phyloP scores from a whole-genome alignment of 2,329 filamentous ascomycete genomes.

The Zelopaecilomyces penicillatus region DNA sequence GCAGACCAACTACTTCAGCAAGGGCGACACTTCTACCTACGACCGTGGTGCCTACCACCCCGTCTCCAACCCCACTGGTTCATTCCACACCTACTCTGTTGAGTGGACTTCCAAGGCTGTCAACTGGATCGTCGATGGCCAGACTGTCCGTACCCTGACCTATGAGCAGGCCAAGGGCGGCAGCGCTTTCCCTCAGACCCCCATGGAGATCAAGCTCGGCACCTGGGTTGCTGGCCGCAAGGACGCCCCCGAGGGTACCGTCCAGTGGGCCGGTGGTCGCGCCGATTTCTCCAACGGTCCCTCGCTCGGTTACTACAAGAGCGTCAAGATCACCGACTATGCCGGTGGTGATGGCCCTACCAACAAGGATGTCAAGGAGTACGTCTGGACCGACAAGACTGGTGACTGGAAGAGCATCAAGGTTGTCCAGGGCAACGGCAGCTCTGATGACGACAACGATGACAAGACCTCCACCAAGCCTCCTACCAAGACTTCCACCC shows the following conservation, averaged over 20 bases:
- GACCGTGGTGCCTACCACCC: slow-evolving; percentile 58
- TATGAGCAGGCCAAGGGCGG: slow-evolving; percentile 50
- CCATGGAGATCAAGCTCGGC: slow-evolving; percentile 63
- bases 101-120: slow-evolving; percentile 59
- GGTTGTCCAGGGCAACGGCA: slow-evolving; percentile 32
- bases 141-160: slow-evolving; percentile 51
- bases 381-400: slow-evolving; percentile 41
- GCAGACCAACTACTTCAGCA: slow-evolving; percentile 78
- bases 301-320: slow-evolving; percentile 50
- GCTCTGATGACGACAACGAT: slow-evolving; percentile 12
- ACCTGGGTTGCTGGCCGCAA: slow-evolving; percentile 55
- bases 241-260: slow-evolving; percentile 59
- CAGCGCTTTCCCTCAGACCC: slow-evolving; percentile 61
- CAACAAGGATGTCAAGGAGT: slow-evolving; percentile 37
- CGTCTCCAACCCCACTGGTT: slow-evolving; percentile 40
- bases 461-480: slow-evolving; percentile 4
- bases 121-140: slow-evolving; percentile 57
- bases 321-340: slow-evolving; percentile 46
- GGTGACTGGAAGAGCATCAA: slow-evolving; percentile 45
- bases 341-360: slow-evolving; percentile 37
- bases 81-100: slow-evolving; percentile 57
- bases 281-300: slow-evolving; percentile 44
- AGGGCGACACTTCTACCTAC: slow-evolving; percentile 62
- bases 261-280: slow-evolving; percentile 61
- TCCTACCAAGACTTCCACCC: slow-evolving; percentile 4